phyloP scores from a whole-genome alignment of 352 stramenopile species.

The Globisporangium orthogonon region DNA sequence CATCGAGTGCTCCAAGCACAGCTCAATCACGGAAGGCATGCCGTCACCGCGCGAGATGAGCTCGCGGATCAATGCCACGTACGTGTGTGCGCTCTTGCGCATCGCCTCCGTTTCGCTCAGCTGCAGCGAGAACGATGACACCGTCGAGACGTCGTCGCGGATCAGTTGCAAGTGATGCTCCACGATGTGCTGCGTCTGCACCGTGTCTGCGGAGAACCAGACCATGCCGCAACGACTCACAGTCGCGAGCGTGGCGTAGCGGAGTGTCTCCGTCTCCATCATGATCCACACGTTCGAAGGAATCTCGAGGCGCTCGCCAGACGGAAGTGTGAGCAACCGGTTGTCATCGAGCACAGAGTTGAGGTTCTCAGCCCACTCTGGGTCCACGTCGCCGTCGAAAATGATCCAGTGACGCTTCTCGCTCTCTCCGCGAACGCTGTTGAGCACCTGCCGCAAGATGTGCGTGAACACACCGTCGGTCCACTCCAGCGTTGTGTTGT shows the following conservation, averaged over 20 bases:
- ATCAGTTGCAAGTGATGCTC: conserved; percentile 81
- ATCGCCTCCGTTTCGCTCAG: conserved; percentile 55
- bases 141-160: conserved; percentile 47
- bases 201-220: conserved; percentile 97
- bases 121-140: conserved; percentile 64
- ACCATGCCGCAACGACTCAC: conserved; percentile 99
- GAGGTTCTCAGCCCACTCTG: conserved; percentile 99
- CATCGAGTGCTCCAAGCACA: conserved; percentile 92
- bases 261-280: conserved; percentile 99
- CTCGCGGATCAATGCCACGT: conserved; percentile 50
- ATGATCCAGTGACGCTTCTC: conserved; percentile 98
- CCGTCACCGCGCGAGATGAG: conserved; percentile 45
- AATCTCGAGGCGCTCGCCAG: conserved; percentile 97
- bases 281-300: conserved; percentile 99
- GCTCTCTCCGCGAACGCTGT: conserved; percentile 96
- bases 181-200: conserved; percentile 91
- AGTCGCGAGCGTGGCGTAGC: conserved; percentile 98
- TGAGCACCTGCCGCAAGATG: conserved; percentile 93
- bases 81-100: conserved; percentile 59
- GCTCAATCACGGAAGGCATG: conserved; percentile 82
- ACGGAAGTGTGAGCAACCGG: conserved; percentile 98
- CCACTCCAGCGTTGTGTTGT: conserved; percentile 99
- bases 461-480: conserved; percentile 99
- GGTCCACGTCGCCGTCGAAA: conserved; percentile 99
- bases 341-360: conserved; percentile 99